Evolutionary conservation across 2,329 filamentous ascomycete species (phyloP).

Genomic region (Fusarium nurragi): DNA sequence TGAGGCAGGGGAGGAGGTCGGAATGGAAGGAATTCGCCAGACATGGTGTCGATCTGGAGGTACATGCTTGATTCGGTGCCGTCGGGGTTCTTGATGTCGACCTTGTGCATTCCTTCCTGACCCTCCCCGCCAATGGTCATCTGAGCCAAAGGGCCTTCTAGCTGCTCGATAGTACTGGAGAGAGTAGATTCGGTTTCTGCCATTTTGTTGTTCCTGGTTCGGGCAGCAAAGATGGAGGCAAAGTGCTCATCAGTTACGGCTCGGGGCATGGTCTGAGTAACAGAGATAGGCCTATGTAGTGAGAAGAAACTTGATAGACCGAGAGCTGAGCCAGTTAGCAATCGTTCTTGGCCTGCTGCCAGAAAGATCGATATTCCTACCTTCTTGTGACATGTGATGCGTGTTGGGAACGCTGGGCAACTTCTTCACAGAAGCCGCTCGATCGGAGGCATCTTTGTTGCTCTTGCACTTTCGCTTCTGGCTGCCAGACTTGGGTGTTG

Average conservation of each 20-base stretch:
- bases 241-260: conserved; percentile 78
- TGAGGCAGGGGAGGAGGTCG: conserved; percentile 82
- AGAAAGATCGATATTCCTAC: conserved; percentile 52
- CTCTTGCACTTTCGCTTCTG: conserved; percentile 69
- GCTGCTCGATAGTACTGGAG: conserved; percentile 65
- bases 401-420: conserved; percentile 81
- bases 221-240: conserved; percentile 80
- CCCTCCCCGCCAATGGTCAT: conserved; percentile 58
- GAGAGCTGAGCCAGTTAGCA: conserved; percentile 69
- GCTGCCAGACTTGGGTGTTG: conserved; percentile 54
- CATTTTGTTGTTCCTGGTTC: conserved; percentile 61
- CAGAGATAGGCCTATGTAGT: conserved; percentile 91
- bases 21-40: conserved; percentile 80
- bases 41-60: conserved; percentile 73
- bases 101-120: conserved; percentile 59
- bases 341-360: background rate
- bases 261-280: conserved; percentile 82
- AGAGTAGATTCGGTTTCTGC: conserved; percentile 74
- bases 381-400: conserved; percentile 73
- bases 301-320: conserved; percentile 94
- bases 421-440: conserved; percentile 60
- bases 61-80: conserved; percentile 68
- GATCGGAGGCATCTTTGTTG: conserved; percentile 59
- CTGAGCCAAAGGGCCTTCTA: conserved; percentile 67
- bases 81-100: conserved; percentile 65